Conservation (phyloP, 768 basidiomycete species). For the Inosperma sp. region DNA sequence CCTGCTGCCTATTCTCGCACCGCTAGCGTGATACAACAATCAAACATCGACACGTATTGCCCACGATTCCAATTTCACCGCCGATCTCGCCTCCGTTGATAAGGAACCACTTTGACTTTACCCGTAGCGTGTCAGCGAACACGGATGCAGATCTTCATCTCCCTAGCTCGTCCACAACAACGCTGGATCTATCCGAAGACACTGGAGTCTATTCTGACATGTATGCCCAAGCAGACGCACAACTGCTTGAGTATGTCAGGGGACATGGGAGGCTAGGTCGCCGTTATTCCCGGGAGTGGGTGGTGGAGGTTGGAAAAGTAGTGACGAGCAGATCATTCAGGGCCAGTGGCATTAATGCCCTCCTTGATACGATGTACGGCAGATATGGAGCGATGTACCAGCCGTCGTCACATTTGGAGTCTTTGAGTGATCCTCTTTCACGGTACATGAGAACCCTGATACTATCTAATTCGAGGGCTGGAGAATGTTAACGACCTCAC, state of each 20-base stretch:
- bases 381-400: neutral
- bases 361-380: neutral
- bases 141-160: neutral
- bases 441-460: too few relatives aligned
- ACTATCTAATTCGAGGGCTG: too few relatives aligned
- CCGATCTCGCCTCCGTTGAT: neutral
- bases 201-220: too few relatives aligned
- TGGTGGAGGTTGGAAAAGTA: constrained; percentile 3
- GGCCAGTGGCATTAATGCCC: neutral
- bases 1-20: constrained; percentile 4
- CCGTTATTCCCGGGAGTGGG: constrained; percentile 4
- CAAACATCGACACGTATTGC: neutral
- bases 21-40: neutral
- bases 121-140: neutral
- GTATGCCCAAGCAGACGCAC: too few relatives aligned
- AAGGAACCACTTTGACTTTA: neutral
- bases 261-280: too few relatives aligned
- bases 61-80: neutral
- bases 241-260: too few relatives aligned
- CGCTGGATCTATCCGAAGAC: constrained; percentile 3
- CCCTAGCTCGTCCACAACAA: neutral
- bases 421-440: too few relatives aligned
- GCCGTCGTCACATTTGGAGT: too few relatives aligned
- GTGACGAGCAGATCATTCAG: constrained; percentile 2
- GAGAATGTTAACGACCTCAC: too few relatives aligned